phyloP scores from a whole-genome alignment of 495 filamentous ascomycete species.

The Penicillium cataractarum region DNA sequence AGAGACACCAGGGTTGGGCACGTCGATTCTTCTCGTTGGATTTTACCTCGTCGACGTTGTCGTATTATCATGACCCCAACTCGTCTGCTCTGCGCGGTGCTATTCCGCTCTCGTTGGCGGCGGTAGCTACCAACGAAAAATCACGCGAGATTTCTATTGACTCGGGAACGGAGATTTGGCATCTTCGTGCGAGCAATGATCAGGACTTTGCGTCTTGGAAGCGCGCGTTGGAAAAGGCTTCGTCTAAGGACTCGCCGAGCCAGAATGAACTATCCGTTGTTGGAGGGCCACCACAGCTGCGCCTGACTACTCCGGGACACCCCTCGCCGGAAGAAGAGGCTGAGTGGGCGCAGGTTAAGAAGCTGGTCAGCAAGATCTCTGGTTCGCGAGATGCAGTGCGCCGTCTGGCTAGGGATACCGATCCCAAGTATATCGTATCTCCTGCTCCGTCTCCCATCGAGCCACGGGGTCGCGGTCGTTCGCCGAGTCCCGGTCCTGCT shows the following conservation, averaged over 20 bases:
- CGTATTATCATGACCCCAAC: conserved; percentile 92
- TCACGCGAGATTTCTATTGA: conserved; percentile 93
- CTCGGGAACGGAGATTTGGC: conserved; percentile 96
- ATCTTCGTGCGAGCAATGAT: conserved; percentile 79
- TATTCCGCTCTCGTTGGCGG: conserved; percentile 88
- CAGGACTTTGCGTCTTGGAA: conserved; percentile 89
- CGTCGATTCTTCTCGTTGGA: conserved; percentile 93
- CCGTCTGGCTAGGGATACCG: conserved; percentile 79
- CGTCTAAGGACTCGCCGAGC: conserved; percentile 35
- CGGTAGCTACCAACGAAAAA: conserved; percentile 83
- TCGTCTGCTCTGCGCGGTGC: conserved; percentile 88
- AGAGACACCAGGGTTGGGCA: conserved; percentile 91
- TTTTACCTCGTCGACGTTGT: conserved; percentile 85
- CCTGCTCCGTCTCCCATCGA: conserved; percentile 24
- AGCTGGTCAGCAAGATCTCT: conserved; percentile 78
- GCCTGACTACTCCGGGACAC: conserved; percentile 35
- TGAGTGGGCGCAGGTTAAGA: conserved; percentile 85
- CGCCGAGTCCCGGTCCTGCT: conserved; percentile 42
- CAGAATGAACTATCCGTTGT: conserved; percentile 18
- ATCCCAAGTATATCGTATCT: conserved; percentile 59
- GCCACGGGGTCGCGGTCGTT: conserved; percentile 38
- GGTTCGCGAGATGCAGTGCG: conserved; percentile 87
- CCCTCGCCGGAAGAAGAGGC: conserved; percentile 61
- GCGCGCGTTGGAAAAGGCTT: conserved; percentile 79
- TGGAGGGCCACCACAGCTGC: conserved; percentile 32